These are phyloP conservation scores for Lachnellula occidentalis DNA, from an alignment of 2,329 filamentous ascomycete species.

Conservation along the genomic window DNA sequence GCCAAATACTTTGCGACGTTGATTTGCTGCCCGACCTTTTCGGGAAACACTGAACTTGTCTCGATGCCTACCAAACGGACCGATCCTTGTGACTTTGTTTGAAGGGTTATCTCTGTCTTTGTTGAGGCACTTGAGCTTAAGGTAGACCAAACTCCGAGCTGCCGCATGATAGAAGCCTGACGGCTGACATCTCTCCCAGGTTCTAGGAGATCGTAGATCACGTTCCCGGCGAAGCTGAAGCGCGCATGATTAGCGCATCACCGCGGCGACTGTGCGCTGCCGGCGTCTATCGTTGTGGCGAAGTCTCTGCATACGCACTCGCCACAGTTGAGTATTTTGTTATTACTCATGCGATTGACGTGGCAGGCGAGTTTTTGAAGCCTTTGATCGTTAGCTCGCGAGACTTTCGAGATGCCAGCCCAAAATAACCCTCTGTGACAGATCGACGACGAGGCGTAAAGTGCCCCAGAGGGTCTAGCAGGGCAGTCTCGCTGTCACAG, in stretches of 20 bases:
- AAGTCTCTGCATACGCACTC: constrained; percentile 15
- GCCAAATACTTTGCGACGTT: background rate
- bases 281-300: constrained; percentile 24
- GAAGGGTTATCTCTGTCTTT: background rate
- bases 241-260: constrained; percentile 17
- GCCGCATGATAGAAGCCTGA: constrained; percentile 1
- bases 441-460: constrained; percentile 3
- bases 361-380: constrained; percentile 17
- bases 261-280: constrained; percentile 22
- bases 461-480: background rate
- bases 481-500: constrained; percentile 15
- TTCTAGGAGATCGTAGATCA: constrained; percentile 7
- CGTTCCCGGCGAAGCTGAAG: constrained; percentile 27
- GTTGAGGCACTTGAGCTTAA: background rate
- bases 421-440: constrained; percentile 2
- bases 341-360: constrained; percentile 16
- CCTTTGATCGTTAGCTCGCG: constrained; percentile 2
- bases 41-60: background rate
- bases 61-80: background rate
- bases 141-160: background rate
- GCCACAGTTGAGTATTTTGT: constrained; percentile 11
- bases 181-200: constrained; percentile 7
- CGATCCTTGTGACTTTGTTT: background rate
- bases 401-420: constrained; percentile 1
- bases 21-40: background rate